Evolutionary conservation across 495 filamentous ascomycete species (phyloP), one percentile per base, ranked within the genome.

Genomic region (Poronia punctata): DNA sequence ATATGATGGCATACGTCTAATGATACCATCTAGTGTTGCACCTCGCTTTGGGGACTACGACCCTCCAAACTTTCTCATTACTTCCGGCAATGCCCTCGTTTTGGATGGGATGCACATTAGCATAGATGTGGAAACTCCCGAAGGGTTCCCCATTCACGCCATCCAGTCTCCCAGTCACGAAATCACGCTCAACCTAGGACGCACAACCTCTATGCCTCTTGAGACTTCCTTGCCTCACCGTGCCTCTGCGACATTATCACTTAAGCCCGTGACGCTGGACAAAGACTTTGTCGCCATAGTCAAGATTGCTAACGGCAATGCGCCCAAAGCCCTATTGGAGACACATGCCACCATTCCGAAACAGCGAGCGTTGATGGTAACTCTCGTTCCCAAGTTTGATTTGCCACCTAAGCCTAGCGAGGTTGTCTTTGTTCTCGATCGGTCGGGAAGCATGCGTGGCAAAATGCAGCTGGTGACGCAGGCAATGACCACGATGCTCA

Each of bases 341-440:
- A 68, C 63, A 0, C 79, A 86, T 46, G 67, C 78, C 1, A 72
- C 61, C 0, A 66, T 83, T 18, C 64, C 72, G 0, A 58, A 71
- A 25, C 82, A 87, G 26, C 67, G 70, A 5, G 82, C 81, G 0
- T 40, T 86, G 38, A 82, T 86, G 76, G 67, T 70, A 3, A 83
- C 78, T 0, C 59, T 87, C 1, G 79, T 84, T 2, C 81, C 82
- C 2, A 77, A 75, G 38, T 83, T 84, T 58, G 57, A 63, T 6
- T 65, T 84, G 1, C 74, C 70, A 0, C 56, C 61, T 1, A 50
- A 61, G 1, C 60, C 59, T 20, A 74, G 79, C 1, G 84, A 88
- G 49, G 67, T 87, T 15, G 74, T 87, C 22, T 85, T 88, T 36
- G 54, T 88, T 6, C 75, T 75, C 37, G 84, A 88, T 50, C 70